Percentiles rank a stretch among this genome's conserved stretches.
Conservation (phyloP, 108 stramenopile species). For the Nannochloropsis granulata region DNA sequence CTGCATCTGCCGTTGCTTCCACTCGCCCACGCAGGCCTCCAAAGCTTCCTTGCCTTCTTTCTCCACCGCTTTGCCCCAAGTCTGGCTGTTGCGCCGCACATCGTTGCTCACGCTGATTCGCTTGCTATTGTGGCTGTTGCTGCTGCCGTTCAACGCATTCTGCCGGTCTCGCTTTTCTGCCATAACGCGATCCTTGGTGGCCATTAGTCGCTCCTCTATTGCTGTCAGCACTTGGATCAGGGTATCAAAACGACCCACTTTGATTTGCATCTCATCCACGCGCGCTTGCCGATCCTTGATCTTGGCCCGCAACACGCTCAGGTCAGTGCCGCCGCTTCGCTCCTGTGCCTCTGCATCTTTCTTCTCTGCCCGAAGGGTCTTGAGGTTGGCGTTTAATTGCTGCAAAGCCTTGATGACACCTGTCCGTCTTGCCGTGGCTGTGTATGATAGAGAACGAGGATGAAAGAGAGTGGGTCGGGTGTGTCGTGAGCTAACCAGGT, state of each 20-base stretch:
- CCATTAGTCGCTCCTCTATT: background rate
- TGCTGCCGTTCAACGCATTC: too few relatives aligned
- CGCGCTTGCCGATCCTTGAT: background rate
- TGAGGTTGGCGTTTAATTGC: background rate
- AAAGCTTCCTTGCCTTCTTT: background rate
- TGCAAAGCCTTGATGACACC: background rate
- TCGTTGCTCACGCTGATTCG: background rate
- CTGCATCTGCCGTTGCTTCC: background rate
- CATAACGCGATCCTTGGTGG: background rate
- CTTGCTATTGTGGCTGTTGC: too few relatives aligned
- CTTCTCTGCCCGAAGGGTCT: background rate
- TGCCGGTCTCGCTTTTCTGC: background rate
- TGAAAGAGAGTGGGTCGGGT: background rate
- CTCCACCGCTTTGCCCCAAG: background rate
- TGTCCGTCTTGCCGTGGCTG: background rate
- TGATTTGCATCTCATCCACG: background rate
- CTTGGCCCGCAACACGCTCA: background rate
- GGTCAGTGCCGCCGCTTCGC: background rate
- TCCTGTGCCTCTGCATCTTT: too few relatives aligned
- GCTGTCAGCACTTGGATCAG: background rate
- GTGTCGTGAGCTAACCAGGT: background rate
- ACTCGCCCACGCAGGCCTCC: background rate
- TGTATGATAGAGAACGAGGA: background rate
- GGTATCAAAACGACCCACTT: background rate
- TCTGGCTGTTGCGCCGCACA: background rate